These are phyloP conservation scores for Cornus suecica DNA, from an alignment of 148 eudicot species.

Conservation along the genomic window DNA sequence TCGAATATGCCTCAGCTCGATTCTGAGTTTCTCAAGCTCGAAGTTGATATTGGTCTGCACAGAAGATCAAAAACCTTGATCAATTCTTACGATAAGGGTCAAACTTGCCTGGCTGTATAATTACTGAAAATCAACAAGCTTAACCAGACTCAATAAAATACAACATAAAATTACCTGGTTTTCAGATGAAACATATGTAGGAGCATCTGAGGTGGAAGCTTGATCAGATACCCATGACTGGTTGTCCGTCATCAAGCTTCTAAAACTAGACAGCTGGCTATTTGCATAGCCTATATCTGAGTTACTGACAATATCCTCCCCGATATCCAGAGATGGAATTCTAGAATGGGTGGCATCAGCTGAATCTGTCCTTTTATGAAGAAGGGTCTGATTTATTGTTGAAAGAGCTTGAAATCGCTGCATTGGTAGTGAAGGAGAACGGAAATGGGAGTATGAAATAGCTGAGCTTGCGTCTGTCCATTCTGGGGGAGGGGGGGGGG, in stretches of 20 bases:
- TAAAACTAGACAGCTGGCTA: slow-evolving; percentile 31
- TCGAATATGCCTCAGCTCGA: slow-evolving; percentile 67
- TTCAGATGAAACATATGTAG: slow-evolving; percentile 33
- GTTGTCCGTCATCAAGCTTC: slow-evolving; percentile 28
- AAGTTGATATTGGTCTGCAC: slow-evolving; percentile 42
- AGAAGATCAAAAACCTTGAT: slow-evolving; percentile 8
- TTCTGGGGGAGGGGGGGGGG: slow-evolving; percentile 24
- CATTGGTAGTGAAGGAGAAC: slow-evolving; percentile 39
- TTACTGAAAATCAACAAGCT: slow-evolving; percentile 1
- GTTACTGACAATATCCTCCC: slow-evolving; percentile 27
- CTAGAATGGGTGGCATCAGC: slow-evolving; percentile 22
- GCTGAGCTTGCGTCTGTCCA: slow-evolving; percentile 45
- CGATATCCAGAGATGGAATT: slow-evolving; percentile 20
- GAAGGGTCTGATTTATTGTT: slow-evolving; percentile 34
- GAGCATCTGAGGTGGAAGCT: slow-evolving; percentile 36
- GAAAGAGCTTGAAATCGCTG: slow-evolving; percentile 51
- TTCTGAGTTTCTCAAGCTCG: slow-evolving; percentile 76
- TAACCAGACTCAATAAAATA: neutral
- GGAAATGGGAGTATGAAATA: slow-evolving; percentile 35
- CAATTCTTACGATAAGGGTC: neutral
- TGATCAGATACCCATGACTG: slow-evolving; percentile 22
- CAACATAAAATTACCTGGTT: slow-evolving; percentile 34
- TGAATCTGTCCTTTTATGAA: slow-evolving; percentile 33
- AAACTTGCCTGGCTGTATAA: neutral
- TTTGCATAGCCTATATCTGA: slow-evolving; percentile 21